A percentile compares a stretch with the other conserved stretches of the same genome.
phyloP scores from a whole-genome alignment of 108 stramenopile genomes.

The Cyclotella choctawhatcheeana region DNA sequence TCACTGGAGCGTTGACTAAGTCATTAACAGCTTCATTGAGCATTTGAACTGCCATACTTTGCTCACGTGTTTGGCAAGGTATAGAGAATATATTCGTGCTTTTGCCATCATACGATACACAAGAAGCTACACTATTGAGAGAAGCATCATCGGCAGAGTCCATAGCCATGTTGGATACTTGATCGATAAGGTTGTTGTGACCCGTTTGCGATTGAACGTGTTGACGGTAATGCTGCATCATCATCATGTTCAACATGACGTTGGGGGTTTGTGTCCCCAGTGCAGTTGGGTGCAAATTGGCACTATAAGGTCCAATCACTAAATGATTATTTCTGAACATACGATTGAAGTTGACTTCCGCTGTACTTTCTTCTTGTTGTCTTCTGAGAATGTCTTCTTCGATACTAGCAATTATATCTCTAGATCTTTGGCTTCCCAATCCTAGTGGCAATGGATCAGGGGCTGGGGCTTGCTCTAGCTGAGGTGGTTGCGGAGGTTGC shows the following conservation, averaged over 20 bases:
- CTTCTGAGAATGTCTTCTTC: neutral
- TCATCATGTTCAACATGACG: slow-evolving; percentile 2
- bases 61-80: neutral
- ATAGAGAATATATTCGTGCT: neutral
- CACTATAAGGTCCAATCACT: slow-evolving; percentile 2
- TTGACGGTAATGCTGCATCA: slow-evolving; percentile 2
- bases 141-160: neutral
- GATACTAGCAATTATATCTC: slow-evolving; percentile 11
- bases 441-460: neutral
- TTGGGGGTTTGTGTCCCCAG: neutral
- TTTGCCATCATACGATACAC: slow-evolving; percentile 14
- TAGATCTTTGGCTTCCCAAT: slow-evolving; percentile 1
- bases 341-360: neutral
- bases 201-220: neutral
- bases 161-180: slow-evolving; percentile 17
- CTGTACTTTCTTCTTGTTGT: slow-evolving; percentile 1
- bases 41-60: neutral
- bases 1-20: slow-evolving; percentile 1
- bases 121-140: neutral
- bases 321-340: neutral
- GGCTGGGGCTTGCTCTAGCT: neutral
- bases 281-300: neutral
- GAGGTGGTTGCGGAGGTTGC: neutral
- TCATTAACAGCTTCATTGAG: slow-evolving; percentile 5
- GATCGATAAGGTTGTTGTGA: neutral